Conservation (phyloP, 805 yeast species). For the Candida morakotiae region DNA sequence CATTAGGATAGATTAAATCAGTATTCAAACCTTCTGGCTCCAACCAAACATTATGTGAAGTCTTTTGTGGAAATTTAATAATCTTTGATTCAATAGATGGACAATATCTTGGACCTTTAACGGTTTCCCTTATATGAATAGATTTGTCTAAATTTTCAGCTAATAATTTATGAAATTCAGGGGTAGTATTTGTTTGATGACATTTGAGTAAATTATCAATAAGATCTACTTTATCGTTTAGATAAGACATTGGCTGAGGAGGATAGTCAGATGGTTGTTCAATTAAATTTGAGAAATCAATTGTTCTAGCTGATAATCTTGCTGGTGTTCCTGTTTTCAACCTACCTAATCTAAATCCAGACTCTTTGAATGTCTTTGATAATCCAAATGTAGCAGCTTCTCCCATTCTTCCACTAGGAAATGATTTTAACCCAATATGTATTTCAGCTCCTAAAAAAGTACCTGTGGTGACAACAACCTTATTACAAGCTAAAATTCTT, state of each 20-base stretch:
- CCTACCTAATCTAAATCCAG: constrained; percentile 83
- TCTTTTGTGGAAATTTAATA: constrained; percentile 71
- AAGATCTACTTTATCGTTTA: constrained; percentile 67
- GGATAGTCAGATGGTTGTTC: constrained; percentile 78
- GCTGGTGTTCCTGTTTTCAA: constrained; percentile 98
- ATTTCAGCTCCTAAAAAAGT: constrained; percentile 93
- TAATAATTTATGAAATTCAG: constrained; percentile 66
- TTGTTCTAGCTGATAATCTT: constrained; percentile 66
- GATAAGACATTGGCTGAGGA: constrained; percentile 85
- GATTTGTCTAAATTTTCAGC: constrained; percentile 71
- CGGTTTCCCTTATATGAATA: constrained; percentile 88
- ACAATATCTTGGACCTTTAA: constrained; percentile 95
- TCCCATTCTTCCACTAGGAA: constrained; percentile 92
- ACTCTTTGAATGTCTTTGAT: constrained; percentile 67
- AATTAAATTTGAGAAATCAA: constrained; percentile 60
- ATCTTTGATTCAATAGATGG: constrained; percentile 94
- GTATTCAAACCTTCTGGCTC: constrained; percentile 94
- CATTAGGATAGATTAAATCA: constrained; percentile 91
- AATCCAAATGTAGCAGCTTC: constrained; percentile 90
- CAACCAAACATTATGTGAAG: constrained; percentile 81
- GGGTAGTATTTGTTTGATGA: constrained; percentile 75
- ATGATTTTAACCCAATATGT: constrained; percentile 76
- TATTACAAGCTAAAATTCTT: constrained; percentile 49
- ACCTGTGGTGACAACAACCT: constrained; percentile 90
- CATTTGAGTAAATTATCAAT: constrained; percentile 59